A percentile compares a stretch with the other conserved stretches of the same genome.
These are phyloP conservation scores for Rhizopogon vinicolor DNA, from an alignment of 768 basidiomycete genomes.

Conservation along the genomic window DNA sequence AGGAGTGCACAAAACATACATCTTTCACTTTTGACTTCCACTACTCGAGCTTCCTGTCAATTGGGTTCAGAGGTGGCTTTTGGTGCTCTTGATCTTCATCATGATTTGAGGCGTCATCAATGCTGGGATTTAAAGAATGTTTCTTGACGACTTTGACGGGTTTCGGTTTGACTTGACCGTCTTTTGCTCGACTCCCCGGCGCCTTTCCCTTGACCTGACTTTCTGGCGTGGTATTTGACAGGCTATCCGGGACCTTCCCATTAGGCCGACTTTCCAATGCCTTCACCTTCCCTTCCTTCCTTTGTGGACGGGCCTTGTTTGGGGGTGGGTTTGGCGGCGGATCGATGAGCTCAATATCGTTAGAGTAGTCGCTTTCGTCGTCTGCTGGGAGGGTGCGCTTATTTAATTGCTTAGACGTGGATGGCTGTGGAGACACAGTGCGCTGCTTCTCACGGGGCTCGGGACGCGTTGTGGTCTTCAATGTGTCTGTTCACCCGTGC, in stretches of 20 bases:
- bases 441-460: slow-evolving; percentile 15
- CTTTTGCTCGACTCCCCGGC: background rate
- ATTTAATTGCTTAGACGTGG: slow-evolving; percentile 11
- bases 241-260: background rate
- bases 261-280: slow-evolving; percentile 2
- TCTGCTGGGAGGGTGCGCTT: background rate
- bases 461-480: slow-evolving; percentile 11
- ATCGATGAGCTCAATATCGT: slow-evolving; percentile 2
- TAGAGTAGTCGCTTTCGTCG: background rate
- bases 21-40: slow-evolving; percentile 27
- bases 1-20: slow-evolving; percentile 6
- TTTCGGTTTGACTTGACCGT: background rate
- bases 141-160: slow-evolving; percentile 1
- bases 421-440: slow-evolving; percentile 10
- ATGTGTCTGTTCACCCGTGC: background rate
- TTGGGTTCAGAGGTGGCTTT: background rate
- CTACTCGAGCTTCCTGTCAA: slow-evolving; percentile 21
- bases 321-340: slow-evolving; percentile 5
- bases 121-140: slow-evolving; percentile 10
- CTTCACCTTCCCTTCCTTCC: slow-evolving; percentile 6
- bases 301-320: slow-evolving; percentile 5
- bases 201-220: background rate
- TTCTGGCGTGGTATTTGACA: slow-evolving; percentile 10
- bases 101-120: background rate
- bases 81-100: background rate